Evolutionary conservation across 2,329 filamentous ascomycete species (phyloP).

Genomic region (Ramularia collo-cygni): DNA sequence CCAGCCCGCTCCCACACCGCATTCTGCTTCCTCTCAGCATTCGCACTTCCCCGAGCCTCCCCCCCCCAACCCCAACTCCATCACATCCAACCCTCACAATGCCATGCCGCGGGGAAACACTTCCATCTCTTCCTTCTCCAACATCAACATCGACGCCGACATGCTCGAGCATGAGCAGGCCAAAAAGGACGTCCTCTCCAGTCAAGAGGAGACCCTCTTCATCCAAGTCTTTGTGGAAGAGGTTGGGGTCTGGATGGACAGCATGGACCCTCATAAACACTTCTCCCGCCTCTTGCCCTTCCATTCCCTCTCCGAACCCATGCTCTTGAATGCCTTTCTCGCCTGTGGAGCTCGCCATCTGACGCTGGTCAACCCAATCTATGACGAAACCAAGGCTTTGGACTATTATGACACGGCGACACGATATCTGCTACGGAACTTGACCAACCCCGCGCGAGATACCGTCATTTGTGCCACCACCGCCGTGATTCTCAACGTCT

Average conservation of each 20-base stretch:
- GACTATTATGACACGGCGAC: conserved; percentile 84
- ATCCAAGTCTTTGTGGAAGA: conserved; percentile 91
- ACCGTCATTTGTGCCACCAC: conserved; percentile 79
- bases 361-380: conserved; percentile 61
- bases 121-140: conserved; percentile 32
- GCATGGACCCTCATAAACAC: conserved; percentile 73
- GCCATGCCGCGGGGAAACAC: conserved; percentile 4
- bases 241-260: conserved; percentile 91
- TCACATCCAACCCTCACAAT: conserved; percentile 22
- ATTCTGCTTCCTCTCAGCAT: conserved; percentile 19
- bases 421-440: conserved; percentile 63
- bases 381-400: conserved; percentile 68
- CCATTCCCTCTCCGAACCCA: conserved; percentile 71
- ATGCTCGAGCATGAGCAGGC: conserved; percentile 37
- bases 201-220: conserved; percentile 72
- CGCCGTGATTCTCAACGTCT: conserved; percentile 82
- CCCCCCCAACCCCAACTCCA: no score
- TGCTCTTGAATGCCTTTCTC: conserved; percentile 82
- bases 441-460: conserved; percentile 80
- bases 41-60: conserved; percentile 20
- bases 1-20: conserved; percentile 12
- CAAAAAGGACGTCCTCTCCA: conserved; percentile 58
- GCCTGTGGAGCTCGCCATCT: conserved; percentile 83
- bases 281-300: conserved; percentile 82
- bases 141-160: conserved; percentile 31